These are phyloP conservation scores for Ceratobasidium sp. DNA, from an alignment of 1,284 basidiomycete species.

Conservation along the genomic window DNA sequence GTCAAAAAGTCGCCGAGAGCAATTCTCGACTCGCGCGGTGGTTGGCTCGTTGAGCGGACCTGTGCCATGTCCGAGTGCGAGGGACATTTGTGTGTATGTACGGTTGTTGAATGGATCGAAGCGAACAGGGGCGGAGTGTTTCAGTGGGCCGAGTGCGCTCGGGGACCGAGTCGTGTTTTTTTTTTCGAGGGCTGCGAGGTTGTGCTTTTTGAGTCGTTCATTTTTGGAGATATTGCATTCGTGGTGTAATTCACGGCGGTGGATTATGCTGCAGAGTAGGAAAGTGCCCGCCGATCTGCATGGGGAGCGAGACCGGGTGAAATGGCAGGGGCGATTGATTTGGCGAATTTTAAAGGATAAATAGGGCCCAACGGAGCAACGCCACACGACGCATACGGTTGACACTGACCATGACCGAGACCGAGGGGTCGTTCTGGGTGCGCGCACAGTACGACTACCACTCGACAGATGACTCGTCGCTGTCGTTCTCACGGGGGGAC, in stretches of 20 bases:
- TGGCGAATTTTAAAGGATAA: not conserved
- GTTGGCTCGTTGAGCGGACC: not conserved
- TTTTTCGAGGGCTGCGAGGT: too few species aligned
- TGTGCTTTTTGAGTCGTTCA: too few species aligned
- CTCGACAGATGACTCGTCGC: conserved; percentile 84
- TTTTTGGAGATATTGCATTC: too few species aligned
- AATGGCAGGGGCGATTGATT: not conserved
- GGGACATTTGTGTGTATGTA: not conserved
- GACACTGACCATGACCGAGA: conserved; percentile 11
- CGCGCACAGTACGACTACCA: conserved; percentile 92
- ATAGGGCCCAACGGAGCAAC: not conserved
- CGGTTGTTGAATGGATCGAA: not conserved
- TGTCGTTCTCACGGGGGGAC: conserved; percentile 86
- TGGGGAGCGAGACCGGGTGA: not conserved
- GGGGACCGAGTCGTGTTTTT: too few species aligned
- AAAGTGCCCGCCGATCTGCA: too few species aligned
- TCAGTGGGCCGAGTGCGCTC: too few species aligned
- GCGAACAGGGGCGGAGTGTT: too few species aligned
- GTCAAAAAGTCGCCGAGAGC: conserved; percentile 34
- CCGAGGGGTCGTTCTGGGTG: conserved; percentile 70
- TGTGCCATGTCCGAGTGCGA: not conserved
- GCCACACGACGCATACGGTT: not conserved
- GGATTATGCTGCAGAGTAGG: too few species aligned
- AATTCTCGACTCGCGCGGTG: not conserved
- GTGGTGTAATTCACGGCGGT: too few species aligned